Conservation (phyloP, 106 monocot genomes). For the Dendrobium catenatum region DNA sequence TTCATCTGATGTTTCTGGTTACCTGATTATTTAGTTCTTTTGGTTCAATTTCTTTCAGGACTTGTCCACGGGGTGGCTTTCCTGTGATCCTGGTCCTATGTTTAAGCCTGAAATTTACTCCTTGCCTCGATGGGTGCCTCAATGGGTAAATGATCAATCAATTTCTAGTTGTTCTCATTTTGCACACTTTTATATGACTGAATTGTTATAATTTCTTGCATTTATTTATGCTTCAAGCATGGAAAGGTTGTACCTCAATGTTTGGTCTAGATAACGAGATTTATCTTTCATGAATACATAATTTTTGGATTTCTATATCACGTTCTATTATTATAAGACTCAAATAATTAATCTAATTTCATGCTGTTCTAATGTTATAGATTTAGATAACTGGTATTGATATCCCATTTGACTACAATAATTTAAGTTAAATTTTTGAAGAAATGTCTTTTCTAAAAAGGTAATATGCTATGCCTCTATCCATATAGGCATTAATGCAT, state of each 20-base stretch:
- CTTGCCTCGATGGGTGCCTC: slow-evolving; percentile 40
- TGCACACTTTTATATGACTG: neutral
- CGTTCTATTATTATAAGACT: no score
- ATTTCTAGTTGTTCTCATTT: slow-evolving; percentile 9
- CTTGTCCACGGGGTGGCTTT: slow-evolving; percentile 96
- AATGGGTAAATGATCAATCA: slow-evolving; percentile 44
- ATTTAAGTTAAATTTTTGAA: no score
- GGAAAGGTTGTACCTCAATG: neutral
- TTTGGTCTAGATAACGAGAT: neutral
- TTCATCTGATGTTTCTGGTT: neutral
- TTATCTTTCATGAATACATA: neutral
- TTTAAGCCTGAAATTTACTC: slow-evolving; percentile 71
- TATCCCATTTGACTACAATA: no score
- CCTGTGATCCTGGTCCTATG: slow-evolving; percentile 89
- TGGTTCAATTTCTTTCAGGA: slow-evolving; percentile 43
- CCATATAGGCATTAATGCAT: no score
- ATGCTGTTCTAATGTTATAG: no score
- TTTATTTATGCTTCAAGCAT: neutral
- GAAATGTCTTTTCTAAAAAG: no score
- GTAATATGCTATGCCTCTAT: no score
- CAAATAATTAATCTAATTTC: no score
- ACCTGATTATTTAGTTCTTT: neutral
- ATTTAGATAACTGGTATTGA: no score
- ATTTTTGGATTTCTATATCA: neutral
- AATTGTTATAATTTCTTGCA: neutral